phyloP scores from a whole-genome alignment of 2,329 filamentous ascomycete genomes.

The Macrophomina phaseolina region DNA sequence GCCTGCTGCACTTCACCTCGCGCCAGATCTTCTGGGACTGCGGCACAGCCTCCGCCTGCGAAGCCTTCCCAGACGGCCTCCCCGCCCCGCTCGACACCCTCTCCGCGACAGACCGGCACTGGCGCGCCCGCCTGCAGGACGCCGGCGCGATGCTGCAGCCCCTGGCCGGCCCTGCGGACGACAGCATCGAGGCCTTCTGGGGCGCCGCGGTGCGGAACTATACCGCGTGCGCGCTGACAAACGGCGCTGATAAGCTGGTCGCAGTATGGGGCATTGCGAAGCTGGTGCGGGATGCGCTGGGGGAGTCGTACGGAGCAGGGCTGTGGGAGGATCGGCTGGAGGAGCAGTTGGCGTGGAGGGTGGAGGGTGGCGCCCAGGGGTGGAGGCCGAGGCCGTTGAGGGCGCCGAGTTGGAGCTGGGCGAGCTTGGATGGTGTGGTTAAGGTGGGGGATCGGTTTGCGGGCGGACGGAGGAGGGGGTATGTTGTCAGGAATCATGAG shows the following conservation, averaged over 20 bases:
- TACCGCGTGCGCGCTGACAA: constrained; percentile 34
- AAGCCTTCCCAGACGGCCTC: constrained; percentile 27
- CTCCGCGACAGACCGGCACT: constrained; percentile 33
- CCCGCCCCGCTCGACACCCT: constrained; percentile 33
- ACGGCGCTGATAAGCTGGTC: constrained; percentile 33
- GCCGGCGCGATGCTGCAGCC: neutral
- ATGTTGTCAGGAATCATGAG: neutral
- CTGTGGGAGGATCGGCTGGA: neutral
- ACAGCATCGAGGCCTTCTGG: constrained; percentile 35
- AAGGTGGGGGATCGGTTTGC: neutral
- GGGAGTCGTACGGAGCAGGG: neutral
- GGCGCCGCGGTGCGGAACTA: constrained; percentile 34
- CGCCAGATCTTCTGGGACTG: constrained; percentile 41
- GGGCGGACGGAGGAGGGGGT: neutral
- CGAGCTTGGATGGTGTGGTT: neutral
- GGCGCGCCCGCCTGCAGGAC: constrained; percentile 35
- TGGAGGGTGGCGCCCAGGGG: neutral
- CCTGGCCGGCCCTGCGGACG: constrained; percentile 32
- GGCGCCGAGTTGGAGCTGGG: neutral
- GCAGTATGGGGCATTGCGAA: constrained; percentile 41
- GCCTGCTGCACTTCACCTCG: constrained; percentile 36
- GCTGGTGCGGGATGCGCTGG: constrained; percentile 34
- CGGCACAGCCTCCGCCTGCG: constrained; percentile 34
- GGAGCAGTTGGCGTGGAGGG: constrained; percentile 3
- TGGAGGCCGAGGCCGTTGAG: neutral